These are phyloP conservation scores for Boletellus sp. DNA, from an alignment of 1,284 basidiomycete species.

Conservation along the genomic window DNA sequence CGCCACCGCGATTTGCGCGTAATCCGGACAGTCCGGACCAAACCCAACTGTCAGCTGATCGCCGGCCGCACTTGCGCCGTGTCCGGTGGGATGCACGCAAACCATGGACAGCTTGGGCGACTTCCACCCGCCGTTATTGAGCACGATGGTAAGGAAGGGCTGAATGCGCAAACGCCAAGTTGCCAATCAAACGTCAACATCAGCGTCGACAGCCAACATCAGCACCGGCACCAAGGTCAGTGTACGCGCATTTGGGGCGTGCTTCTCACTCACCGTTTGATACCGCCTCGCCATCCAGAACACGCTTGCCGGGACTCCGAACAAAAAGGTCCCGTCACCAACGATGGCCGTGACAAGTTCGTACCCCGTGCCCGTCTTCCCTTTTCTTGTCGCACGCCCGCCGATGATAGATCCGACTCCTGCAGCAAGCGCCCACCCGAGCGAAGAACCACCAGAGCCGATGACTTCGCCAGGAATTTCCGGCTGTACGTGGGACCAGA, in stretches of 20 bases:
- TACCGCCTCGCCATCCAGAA: slow-evolving; percentile 72
- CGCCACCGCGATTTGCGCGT: slow-evolving; percentile 58
- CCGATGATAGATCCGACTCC: slow-evolving; percentile 57
- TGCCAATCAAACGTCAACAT: too few species aligned
- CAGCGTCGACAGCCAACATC: too few species aligned
- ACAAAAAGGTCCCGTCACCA: slow-evolving; percentile 68
- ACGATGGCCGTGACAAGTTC: slow-evolving; percentile 58
- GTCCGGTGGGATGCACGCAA: slow-evolving; percentile 57
- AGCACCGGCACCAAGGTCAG: too few species aligned
- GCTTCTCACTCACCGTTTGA: slow-evolving; percentile 46
- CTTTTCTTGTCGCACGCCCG: slow-evolving; percentile 30
- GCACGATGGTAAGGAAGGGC: slow-evolving; percentile 68
- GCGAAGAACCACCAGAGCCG: slow-evolving; percentile 54
- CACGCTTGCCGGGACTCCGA: slow-evolving; percentile 60
- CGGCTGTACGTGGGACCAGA: slow-evolving; percentile 58
- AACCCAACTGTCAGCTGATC: slow-evolving; percentile 59
- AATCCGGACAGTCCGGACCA: slow-evolving; percentile 61
- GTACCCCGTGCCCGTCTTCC: slow-evolving; percentile 27
- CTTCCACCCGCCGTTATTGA: slow-evolving; percentile 74
- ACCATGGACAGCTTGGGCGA: slow-evolving; percentile 64
- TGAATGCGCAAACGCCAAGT: slow-evolving; percentile 19
- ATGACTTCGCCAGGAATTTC: slow-evolving; percentile 49
- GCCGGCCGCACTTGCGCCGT: slow-evolving; percentile 47
- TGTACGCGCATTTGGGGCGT: not conserved
- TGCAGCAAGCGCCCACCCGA: slow-evolving; percentile 66